Evolutionary conservation across 2,329 filamentous ascomycete genomes (phyloP).

Genomic region (Epichloe sibirici): DNA sequence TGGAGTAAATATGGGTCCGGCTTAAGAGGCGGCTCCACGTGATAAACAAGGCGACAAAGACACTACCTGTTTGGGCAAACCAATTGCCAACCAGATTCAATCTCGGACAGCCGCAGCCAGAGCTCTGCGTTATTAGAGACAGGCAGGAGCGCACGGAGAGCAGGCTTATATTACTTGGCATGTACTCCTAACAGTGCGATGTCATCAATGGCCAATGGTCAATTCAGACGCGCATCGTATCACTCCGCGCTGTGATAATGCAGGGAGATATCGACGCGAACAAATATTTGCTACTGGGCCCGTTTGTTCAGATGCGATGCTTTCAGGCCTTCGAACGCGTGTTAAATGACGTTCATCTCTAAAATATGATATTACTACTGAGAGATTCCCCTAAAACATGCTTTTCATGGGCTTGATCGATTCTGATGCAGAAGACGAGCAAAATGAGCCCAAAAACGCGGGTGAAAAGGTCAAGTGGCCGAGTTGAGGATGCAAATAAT

Average conservation of each 20-base stretch:
- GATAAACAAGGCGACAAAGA: conserved; percentile 16
- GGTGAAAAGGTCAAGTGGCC: conserved; percentile 18
- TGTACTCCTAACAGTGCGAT: too few species aligned
- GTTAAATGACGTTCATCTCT: neutral
- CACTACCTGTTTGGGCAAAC: conserved; percentile 11
- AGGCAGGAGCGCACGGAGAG: too few species aligned
- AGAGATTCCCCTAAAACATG: neutral
- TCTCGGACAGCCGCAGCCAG: neutral
- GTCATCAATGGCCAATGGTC: too few species aligned
- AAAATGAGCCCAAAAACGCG: conserved; percentile 55
- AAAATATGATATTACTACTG: neutral
- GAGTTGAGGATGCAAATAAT: neutral
- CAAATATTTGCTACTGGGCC: too few species aligned
- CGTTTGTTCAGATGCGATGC: too few species aligned
- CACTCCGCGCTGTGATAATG: neutral
- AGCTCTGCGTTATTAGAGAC: neutral
- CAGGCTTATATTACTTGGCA: too few species aligned
- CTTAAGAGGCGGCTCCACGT: conserved; percentile 12
- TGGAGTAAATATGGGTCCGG: conserved; percentile 9
- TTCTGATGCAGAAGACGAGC: conserved; percentile 32
- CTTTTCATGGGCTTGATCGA: conserved; percentile 12
- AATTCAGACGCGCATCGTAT: neutral
- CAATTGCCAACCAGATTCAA: conserved; percentile 3
- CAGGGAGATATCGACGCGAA: neutral
- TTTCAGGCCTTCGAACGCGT: neutral